A percentile compares a stretch with the other conserved stretches of the same genome.
phyloP scores from a whole-genome alignment of 345 rosid genomes.

The Populus deltoides region DNA sequence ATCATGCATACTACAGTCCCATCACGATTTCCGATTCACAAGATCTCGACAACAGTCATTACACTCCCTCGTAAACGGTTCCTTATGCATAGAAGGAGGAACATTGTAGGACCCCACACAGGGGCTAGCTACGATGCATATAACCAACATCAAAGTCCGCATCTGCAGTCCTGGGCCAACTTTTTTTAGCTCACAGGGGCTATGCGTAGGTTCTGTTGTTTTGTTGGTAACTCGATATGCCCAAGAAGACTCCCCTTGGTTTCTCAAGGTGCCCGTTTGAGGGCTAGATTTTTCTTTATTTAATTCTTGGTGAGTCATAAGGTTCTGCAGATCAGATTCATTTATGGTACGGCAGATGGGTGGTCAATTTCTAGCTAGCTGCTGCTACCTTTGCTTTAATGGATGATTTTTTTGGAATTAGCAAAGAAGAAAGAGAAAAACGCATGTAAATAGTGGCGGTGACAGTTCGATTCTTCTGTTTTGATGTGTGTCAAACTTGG shows the following conservation, averaged over 20 bases:
- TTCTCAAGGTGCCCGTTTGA: background rate
- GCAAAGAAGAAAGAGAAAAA: background rate
- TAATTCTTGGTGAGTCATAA: background rate
- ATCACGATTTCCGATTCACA: background rate
- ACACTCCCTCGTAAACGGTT: background rate
- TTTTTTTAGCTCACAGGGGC: background rate
- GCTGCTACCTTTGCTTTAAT: background rate
- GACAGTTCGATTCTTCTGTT: slow-evolving; percentile 16
- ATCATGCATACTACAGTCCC: background rate
- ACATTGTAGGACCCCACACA: background rate
- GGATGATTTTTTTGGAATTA: slow-evolving; percentile 3
- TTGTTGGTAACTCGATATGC: background rate
- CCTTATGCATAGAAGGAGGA: background rate
- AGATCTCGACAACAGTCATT: background rate
- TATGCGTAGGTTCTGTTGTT: background rate
- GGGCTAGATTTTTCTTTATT: background rate
- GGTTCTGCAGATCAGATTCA: background rate
- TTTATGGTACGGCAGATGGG: background rate
- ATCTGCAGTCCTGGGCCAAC: background rate
- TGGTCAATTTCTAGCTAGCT: background rate
- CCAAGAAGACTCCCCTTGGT: background rate
- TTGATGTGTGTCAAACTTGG: background rate
- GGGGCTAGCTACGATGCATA: background rate
- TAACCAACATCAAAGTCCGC: background rate
- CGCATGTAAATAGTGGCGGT: slow-evolving; percentile 18